Conservation (phyloP, 169 alveolate species). For the Cryptosporidium viatorum region DNA sequence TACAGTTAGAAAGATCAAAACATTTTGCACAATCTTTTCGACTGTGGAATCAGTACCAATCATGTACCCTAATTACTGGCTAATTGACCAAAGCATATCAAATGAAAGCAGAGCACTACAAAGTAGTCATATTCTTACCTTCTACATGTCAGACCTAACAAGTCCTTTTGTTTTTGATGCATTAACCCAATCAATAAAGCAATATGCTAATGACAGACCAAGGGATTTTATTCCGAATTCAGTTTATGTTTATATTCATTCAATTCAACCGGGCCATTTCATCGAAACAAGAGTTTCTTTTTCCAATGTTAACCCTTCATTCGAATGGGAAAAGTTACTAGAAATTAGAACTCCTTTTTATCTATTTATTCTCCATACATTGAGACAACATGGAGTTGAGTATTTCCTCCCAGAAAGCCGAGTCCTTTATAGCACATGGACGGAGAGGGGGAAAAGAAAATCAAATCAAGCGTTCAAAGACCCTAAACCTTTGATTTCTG, state of each 20-base stretch:
- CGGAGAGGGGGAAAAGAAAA: slow-evolving; percentile 46
- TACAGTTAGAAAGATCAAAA: slow-evolving; percentile 84
- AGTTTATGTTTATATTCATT: slow-evolving; percentile 78
- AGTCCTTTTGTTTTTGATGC: slow-evolving; percentile 86
- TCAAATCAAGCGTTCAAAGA: slow-evolving; percentile 27
- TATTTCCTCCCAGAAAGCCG: slow-evolving; percentile 72
- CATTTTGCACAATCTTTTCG: slow-evolving; percentile 88
- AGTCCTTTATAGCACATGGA: slow-evolving; percentile 59
- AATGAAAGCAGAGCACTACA: slow-evolving; percentile 86
- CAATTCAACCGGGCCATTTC: slow-evolving; percentile 86
- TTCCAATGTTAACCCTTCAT: slow-evolving; percentile 59
- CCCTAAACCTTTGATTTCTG: not conserved
- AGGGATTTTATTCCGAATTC: slow-evolving; percentile 86
- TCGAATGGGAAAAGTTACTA: slow-evolving; percentile 66
- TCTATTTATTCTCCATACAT: slow-evolving; percentile 48
- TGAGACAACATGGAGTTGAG: slow-evolving; percentile 68
- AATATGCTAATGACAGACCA: slow-evolving; percentile 84
- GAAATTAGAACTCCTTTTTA: slow-evolving; percentile 72
- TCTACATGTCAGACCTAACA: slow-evolving; percentile 84
- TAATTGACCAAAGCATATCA: slow-evolving; percentile 84
- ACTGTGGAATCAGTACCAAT: slow-evolving; percentile 84
- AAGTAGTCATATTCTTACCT: slow-evolving; percentile 82
- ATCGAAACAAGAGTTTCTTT: slow-evolving; percentile 66
- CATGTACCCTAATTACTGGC: slow-evolving; percentile 85
- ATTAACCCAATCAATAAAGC: slow-evolving; percentile 79